A percentile compares a stretch with the other conserved stretches of the same genome.
phyloP scores from a whole-genome alignment of 345 rosid genomes.

The Firmiana major region DNA sequence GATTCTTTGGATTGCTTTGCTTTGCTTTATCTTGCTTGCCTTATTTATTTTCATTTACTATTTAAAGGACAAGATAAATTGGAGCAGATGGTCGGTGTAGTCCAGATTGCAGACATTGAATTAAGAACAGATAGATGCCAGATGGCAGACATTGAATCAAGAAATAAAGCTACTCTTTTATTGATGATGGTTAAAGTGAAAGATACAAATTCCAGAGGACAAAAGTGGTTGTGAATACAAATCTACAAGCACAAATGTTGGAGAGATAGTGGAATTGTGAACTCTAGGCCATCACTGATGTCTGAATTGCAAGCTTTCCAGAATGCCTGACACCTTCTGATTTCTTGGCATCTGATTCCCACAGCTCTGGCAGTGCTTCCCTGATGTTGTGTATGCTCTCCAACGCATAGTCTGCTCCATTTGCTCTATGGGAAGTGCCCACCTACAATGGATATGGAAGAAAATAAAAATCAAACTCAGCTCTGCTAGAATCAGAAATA shows the following conservation, averaged over 20 bases:
- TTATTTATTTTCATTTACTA: neutral
- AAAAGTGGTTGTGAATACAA: neutral
- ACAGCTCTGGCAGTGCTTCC: slow-evolving; percentile 74
- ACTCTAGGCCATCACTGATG: slow-evolving; percentile 54
- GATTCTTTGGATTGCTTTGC: neutral
- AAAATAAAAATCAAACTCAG: neutral
- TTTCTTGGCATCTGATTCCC: slow-evolving; percentile 43
- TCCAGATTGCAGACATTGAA: neutral
- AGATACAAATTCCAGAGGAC: neutral
- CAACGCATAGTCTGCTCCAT: slow-evolving; percentile 71
- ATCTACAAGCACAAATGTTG: neutral
- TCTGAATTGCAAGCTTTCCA: slow-evolving; percentile 49
- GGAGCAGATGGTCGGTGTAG: neutral
- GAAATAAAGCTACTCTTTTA: neutral
- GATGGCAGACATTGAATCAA: neutral
- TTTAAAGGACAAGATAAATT: neutral
- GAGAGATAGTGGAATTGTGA: neutral
- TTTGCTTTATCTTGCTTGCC: neutral
- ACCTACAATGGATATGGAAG: slow-evolving; percentile 38
- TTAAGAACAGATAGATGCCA: neutral
- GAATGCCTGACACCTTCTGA: slow-evolving; percentile 36
- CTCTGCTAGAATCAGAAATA: neutral
- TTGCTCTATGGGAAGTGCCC: slow-evolving; percentile 55
- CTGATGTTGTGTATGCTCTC: slow-evolving; percentile 79
- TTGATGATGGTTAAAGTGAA: slow-evolving; percentile 5